A percentile compares a stretch with the other conserved stretches of the same genome.
phyloP scores from a whole-genome alignment of 108 stramenopile species.

The Skeletonema potamos region DNA sequence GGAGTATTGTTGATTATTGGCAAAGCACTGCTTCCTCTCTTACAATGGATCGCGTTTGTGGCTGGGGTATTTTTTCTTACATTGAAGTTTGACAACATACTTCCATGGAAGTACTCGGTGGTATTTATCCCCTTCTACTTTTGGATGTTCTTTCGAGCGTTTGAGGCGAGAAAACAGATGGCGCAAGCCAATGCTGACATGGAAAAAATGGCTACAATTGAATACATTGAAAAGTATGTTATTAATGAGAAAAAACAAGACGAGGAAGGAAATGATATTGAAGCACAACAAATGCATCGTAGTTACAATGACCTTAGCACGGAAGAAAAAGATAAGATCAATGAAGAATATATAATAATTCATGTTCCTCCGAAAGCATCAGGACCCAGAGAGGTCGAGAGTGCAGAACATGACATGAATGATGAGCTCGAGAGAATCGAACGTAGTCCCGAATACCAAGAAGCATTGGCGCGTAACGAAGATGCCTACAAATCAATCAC shows the following conservation, averaged over 20 bases:
- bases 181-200: slow-evolving; percentile 31
- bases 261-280: slow-evolving; percentile 46
- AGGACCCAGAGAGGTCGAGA: slow-evolving; percentile 36
- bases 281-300: slow-evolving; percentile 35
- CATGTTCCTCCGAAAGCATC: slow-evolving; percentile 55
- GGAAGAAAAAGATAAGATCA: slow-evolving; percentile 61
- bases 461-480: slow-evolving; percentile 51
- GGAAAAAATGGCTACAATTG: slow-evolving; percentile 63
- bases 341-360: slow-evolving; percentile 49
- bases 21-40: slow-evolving; percentile 30
- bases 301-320: slow-evolving; percentile 57
- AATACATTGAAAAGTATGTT: slow-evolving; percentile 56
- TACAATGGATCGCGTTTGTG: slow-evolving; percentile 53
- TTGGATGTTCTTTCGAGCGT: slow-evolving; percentile 37
- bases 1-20: slow-evolving; percentile 38
- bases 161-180: slow-evolving; percentile 36
- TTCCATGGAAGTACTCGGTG: slow-evolving; percentile 26
- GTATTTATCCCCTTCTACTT: slow-evolving; percentile 47
- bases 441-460: slow-evolving; percentile 66
- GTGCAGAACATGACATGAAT: slow-evolving; percentile 49
- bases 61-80: slow-evolving; percentile 44
- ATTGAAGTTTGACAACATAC: slow-evolving; percentile 39
- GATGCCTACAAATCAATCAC: slow-evolving; percentile 34
- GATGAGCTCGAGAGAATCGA: slow-evolving; percentile 55
- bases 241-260: slow-evolving; percentile 55